Conservation (phyloP, 192 early-diverging fungal species). For the Backusella liffmaniae region DNA sequence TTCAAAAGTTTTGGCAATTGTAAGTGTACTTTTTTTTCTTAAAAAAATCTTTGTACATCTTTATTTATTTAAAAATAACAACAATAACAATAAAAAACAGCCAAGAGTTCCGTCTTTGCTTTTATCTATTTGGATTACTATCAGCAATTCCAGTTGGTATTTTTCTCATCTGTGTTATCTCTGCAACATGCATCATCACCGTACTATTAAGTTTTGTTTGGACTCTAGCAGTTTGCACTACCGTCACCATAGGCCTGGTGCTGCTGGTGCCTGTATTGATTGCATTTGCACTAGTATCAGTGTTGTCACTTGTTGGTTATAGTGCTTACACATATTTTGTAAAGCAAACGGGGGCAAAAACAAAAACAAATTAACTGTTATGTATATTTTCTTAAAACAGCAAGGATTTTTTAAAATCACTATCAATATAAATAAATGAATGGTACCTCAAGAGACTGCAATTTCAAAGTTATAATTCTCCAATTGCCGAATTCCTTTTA, state of each 20-base stretch:
- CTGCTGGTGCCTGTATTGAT: not conserved
- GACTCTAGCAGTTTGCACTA: not conserved
- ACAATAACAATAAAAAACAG: not conserved
- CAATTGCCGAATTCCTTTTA: not conserved
- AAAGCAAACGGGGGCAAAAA: not conserved
- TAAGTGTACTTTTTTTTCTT: not conserved
- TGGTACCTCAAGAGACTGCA: not conserved
- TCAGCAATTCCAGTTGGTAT: not conserved
- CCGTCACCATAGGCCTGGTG: not conserved
- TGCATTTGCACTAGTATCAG: not conserved
- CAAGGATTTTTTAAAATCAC: not conserved
- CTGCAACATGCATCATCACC: not conserved
- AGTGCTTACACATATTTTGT: not conserved
- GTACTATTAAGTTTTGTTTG: conserved; percentile 6
- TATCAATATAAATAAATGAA: not conserved
- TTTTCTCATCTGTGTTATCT: not conserved
- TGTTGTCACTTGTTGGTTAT: not conserved
- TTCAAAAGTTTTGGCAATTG: conserved; percentile 2
- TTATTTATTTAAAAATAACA: not conserved
- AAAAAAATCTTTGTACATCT: not conserved
- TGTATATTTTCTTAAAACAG: not conserved
- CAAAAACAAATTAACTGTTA: not conserved
- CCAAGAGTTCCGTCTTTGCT: not conserved
- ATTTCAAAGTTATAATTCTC: not conserved
- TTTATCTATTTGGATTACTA: conserved; percentile 1